These are phyloP conservation scores for Polygonum aviculare DNA, from an alignment of 148 eudicot species.

Conservation along the genomic window DNA sequence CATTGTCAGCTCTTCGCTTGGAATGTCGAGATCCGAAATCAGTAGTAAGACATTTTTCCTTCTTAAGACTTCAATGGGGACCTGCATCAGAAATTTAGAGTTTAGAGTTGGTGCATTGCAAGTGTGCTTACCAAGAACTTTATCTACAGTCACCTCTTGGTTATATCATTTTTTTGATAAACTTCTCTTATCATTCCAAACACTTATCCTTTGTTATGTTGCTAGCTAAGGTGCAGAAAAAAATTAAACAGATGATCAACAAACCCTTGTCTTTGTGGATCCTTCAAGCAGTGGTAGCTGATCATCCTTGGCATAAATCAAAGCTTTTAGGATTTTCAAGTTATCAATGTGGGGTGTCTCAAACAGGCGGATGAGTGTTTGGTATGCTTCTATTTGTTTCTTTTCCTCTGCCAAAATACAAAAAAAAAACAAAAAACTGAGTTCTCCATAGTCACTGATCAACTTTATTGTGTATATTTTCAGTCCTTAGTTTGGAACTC, in stretches of 20 bases:
- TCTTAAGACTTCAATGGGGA: conserved; percentile 34
- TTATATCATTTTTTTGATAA: not conserved
- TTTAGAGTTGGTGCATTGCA: not conserved
- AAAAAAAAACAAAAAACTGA: not conserved
- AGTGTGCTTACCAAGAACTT: not conserved
- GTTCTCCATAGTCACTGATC: not conserved
- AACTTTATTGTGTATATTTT: too few relatives aligned
- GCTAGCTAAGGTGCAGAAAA: not conserved
- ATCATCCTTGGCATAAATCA: conserved; percentile 49
- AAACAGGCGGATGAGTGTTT: conserved; percentile 29
- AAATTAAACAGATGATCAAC: conserved; percentile 6
- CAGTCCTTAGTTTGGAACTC: not conserved
- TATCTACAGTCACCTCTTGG: not conserved
- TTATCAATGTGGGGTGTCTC: conserved; percentile 67
- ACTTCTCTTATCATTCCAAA: too few relatives aligned
- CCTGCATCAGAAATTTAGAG: conserved; percentile 27
- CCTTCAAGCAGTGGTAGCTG: conserved; percentile 57
- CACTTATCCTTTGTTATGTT: not conserved
- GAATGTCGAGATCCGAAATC: conserved; percentile 55
- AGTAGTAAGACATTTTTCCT: conserved; percentile 53
- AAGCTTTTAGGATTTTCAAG: conserved; percentile 39
- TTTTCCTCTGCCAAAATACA: conserved; percentile 40
- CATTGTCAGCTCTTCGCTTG: conserved; percentile 50
- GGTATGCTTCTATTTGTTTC: conserved; percentile 46
- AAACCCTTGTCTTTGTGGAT: conserved; percentile 37